phyloP scores from a whole-genome alignment of 768 basidiomycete genomes.

The Lactifluus hygrophoroides region DNA sequence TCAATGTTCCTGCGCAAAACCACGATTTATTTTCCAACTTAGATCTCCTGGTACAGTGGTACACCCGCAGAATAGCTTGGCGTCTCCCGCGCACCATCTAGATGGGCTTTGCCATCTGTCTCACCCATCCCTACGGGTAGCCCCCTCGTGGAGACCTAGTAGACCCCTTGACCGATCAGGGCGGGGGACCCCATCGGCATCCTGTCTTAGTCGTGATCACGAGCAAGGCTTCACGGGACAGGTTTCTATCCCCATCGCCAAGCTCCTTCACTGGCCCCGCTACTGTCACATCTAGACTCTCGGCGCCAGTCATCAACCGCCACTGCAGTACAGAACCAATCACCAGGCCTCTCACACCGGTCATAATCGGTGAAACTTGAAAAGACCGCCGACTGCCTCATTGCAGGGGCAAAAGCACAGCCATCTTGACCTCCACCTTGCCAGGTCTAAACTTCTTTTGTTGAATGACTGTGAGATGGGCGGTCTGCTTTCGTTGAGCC shows the following conservation, averaged over 20 bases:
- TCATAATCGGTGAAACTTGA: not conserved
- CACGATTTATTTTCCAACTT: no score
- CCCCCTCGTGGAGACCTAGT: not conserved
- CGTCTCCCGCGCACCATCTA: not conserved
- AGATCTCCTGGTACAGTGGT: slow-evolving; percentile 13
- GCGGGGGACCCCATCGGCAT: not conserved
- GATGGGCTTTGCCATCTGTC: not conserved
- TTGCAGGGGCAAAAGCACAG: not conserved
- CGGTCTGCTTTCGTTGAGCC: not conserved
- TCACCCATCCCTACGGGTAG: not conserved
- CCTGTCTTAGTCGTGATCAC: not conserved
- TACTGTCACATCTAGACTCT: not conserved
- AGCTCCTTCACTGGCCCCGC: not conserved
- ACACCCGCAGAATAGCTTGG: not conserved
- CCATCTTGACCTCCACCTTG: slow-evolving; percentile 41
- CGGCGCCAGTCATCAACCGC: not conserved
- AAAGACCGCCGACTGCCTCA: slow-evolving; percentile 8
- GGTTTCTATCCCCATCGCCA: not conserved
- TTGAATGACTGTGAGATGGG: slow-evolving; percentile 56
- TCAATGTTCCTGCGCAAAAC: no score
- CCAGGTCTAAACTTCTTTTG: slow-evolving; percentile 82
- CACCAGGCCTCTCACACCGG: slow-evolving; percentile 13
- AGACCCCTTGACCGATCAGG: no score
- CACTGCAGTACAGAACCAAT: slow-evolving; percentile 7
- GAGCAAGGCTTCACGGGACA: not conserved